phyloP scores from a whole-genome alignment of 1,139 yeast genomes.

The Saccharomyces hybrid region DNA sequence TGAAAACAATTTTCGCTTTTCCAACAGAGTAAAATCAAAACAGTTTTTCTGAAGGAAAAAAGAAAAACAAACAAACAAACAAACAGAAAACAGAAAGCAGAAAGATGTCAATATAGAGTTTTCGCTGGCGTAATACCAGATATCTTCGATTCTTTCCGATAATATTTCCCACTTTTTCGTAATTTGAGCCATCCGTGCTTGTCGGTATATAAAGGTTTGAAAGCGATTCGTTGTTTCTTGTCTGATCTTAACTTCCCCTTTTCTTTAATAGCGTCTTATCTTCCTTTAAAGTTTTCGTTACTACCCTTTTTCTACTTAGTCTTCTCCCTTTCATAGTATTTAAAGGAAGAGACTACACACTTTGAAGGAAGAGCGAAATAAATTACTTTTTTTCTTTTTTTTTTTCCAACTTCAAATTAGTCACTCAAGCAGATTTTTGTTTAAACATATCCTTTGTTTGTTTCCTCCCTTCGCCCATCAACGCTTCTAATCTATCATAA shows the following conservation, averaged over 20 bases:
- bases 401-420: neutral
- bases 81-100: neutral
- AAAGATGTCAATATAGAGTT: neutral
- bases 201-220: neutral
- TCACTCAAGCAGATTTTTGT: neutral
- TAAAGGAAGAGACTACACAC: constrained; percentile 1
- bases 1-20: neutral
- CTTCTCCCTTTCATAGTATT: neutral
- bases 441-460: neutral
- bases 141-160: neutral
- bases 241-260: neutral
- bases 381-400: neutral
- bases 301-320: neutral
- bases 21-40: constrained; percentile 1
- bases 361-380: neutral
- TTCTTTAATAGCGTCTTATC: neutral
- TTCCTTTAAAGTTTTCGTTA: neutral
- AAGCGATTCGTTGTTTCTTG: neutral
- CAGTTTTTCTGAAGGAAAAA: neutral
- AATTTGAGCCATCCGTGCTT: neutral
- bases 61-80: neutral
- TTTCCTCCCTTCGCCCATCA: neutral
- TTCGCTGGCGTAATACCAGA: neutral
- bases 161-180: neutral
- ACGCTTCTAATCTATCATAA: neutral